Base-by-base conservation (phyloP, 306 rosid species). In the Luffa aegyptiaca region DNA sequence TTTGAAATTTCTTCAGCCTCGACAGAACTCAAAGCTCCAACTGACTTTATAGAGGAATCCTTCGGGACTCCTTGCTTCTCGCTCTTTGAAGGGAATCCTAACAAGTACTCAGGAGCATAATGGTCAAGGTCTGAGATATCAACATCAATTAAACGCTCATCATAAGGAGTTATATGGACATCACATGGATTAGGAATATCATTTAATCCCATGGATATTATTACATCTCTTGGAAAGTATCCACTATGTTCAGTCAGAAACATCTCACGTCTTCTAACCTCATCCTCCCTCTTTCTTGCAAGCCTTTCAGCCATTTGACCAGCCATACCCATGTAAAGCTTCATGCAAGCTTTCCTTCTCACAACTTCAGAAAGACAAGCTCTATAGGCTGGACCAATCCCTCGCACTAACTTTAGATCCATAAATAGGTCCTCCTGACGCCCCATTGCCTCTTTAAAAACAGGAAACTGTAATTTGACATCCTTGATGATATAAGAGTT, bases 301-400 rank as follows among this genome's bases (percentile, higher is more conserved):
- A 96, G 93, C 81, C 81, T 91, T 89, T 96, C 99, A 84, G 99
- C 98, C 86, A 96, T 63, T 82, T 90, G 97, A 59, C 99, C 99
- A n/a, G 99, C 99, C 99, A 93, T 87, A 75, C 99, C 99, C 99
- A 96, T 93, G 90, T 93, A 91, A 73, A 96, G 92, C 90, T 93
- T 96, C 89, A 91, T 86, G 70, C 90, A 86, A 79, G 99, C 97
- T 85, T 93, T 93, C 84, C 99, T 88, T 86, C 99, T 91, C 76
- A 96, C 99, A 37, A 90, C 85, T 88, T 96, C 99, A 9, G 99
- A 97, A 75, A 96, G 90, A 87, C 99, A 96, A 80, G 97, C 96
- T 85, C 99, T 90, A 84, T 93, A 96, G 21, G 98, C 90, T 41
- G 99, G 90, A 73, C 92, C 97, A 53, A 96, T 83, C 63, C 97